Conservation (phyloP, 352 stramenopile species). For the Phytophthora kernoviae region DNA sequence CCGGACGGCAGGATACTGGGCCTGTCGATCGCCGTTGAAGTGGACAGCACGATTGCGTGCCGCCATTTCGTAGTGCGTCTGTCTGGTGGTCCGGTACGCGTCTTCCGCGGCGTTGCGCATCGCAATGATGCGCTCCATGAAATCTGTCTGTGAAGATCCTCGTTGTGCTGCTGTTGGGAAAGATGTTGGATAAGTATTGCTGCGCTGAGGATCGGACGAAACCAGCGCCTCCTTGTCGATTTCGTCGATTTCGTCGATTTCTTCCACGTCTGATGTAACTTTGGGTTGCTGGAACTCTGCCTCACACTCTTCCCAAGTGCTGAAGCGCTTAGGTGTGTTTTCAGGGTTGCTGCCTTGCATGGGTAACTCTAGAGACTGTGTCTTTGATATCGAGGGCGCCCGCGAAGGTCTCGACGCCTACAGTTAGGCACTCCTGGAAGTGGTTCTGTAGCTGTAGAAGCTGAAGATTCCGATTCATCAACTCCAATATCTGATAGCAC, state of each 20-base stretch:
- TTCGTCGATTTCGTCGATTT: slow-evolving; percentile 11
- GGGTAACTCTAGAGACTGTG: not conserved
- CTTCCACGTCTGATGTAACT: slow-evolving; percentile 10
- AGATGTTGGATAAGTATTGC: slow-evolving; percentile 11
- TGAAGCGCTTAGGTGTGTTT: slow-evolving; percentile 9
- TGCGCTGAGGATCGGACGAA: slow-evolving; percentile 13
- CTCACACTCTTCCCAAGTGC: slow-evolving; percentile 21
- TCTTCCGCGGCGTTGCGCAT: slow-evolving; percentile 59
- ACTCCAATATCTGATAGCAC: slow-evolving; percentile 17
- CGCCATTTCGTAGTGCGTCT: slow-evolving; percentile 21
- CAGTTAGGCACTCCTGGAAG: slow-evolving; percentile 21
- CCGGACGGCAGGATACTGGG: too few species aligned
- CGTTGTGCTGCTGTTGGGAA: slow-evolving; percentile 4
- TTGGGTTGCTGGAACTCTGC: slow-evolving; percentile 5
- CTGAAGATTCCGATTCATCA: slow-evolving; percentile 10
- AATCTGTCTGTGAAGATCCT: slow-evolving; percentile 13
- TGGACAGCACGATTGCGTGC: slow-evolving; percentile 10
- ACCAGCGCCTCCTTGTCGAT: slow-evolving; percentile 8
- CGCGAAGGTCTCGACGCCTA: slow-evolving; percentile 19
- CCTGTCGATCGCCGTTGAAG: slow-evolving; percentile 12
- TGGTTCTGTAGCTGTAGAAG: slow-evolving; percentile 7
- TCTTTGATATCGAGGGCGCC: slow-evolving; percentile 9
- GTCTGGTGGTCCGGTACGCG: slow-evolving; percentile 49
- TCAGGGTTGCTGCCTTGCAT: slow-evolving; percentile 16
- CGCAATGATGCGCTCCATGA: slow-evolving; percentile 59